These are phyloP conservation scores for Calocybe gangraenosa DNA, from an alignment of 768 basidiomycete genomes.

Conservation along the genomic window DNA sequence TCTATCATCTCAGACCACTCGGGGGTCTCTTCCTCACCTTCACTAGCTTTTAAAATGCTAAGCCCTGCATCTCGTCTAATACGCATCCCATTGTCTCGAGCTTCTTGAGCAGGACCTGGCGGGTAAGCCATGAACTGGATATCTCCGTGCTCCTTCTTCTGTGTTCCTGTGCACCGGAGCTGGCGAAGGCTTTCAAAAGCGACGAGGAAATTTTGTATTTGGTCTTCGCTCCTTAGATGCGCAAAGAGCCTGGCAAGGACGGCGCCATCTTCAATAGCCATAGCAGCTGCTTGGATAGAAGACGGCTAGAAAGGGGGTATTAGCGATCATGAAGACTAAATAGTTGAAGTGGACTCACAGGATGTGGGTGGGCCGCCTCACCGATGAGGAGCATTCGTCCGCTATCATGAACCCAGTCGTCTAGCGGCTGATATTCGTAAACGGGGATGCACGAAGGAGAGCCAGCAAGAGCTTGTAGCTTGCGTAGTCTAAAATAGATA, in stretches of 20 bases:
- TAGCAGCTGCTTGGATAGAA: conserved; percentile 42
- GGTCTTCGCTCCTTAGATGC: conserved; percentile 40
- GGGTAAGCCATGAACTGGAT: conserved; percentile 42
- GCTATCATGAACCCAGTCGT: conserved; percentile 45
- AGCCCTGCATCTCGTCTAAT: conserved; percentile 24
- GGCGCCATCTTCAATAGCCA: conserved; percentile 57
- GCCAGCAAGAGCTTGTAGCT: conserved; percentile 30
- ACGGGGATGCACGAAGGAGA: conserved; percentile 32
- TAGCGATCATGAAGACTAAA: neutral
- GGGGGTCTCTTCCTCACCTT: conserved; percentile 11
- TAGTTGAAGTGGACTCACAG: conserved; percentile 29
- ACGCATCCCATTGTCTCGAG: conserved; percentile 36
- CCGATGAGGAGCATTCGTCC: conserved; percentile 47
- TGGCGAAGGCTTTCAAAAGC: conserved; percentile 57
- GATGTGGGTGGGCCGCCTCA: conserved; percentile 51
- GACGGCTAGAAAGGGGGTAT: conserved; percentile 33
- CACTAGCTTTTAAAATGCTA: conserved; percentile 10
- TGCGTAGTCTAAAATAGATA: conserved; percentile 25
- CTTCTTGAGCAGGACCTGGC: conserved; percentile 33
- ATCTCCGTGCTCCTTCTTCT: conserved; percentile 37
- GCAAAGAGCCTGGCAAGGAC: conserved; percentile 58
- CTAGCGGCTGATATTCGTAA: conserved; percentile 32
- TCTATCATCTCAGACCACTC: conserved; percentile 47
- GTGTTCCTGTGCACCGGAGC: conserved; percentile 38
- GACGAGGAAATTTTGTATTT: conserved; percentile 45